Evolutionary conservation across 129 eudicot genomes (phyloP).

Genomic region (Solidago caesia): DNA sequence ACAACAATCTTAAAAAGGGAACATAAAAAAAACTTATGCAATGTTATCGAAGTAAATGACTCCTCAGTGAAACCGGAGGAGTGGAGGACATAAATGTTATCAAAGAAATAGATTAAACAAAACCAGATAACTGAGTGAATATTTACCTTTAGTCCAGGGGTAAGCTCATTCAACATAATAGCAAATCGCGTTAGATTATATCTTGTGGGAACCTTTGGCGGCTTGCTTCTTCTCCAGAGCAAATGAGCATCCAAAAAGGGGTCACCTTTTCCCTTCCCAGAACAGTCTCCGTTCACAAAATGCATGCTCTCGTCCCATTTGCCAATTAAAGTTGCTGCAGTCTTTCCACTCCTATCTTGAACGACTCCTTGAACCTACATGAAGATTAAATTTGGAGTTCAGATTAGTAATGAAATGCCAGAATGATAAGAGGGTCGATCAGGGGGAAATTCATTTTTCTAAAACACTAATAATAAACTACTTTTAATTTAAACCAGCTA

Average conservation of each 20-base stretch:
- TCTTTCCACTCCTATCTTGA: slow-evolving; percentile 82
- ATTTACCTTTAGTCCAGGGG: slow-evolving; percentile 70
- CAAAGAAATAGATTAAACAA: background rate
- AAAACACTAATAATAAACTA: background rate
- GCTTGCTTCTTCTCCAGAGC: slow-evolving; percentile 95
- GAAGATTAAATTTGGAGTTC: background rate
- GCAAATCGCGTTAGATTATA: slow-evolving; percentile 93
- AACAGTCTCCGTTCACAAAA: slow-evolving; percentile 69
- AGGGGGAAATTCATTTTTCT: background rate
- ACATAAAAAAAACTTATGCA: background rate
- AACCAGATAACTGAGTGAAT: background rate
- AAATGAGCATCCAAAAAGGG: slow-evolving; percentile 62
- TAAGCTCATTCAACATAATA: slow-evolving; percentile 86
- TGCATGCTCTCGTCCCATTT: slow-evolving; percentile 99
- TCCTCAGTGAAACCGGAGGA: background rate
- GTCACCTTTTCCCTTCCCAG: slow-evolving; percentile 72
- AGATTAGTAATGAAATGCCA: slow-evolving; percentile 1
- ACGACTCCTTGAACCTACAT: slow-evolving; percentile 91
- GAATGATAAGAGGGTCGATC: background rate
- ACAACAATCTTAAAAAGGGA: background rate
- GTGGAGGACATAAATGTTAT: background rate
- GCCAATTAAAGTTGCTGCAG: slow-evolving; percentile 86
- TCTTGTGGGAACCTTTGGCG: slow-evolving; percentile 82
- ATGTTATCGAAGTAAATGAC: background rate
- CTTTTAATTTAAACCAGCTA: background rate